Evolutionary conservation across 768 basidiomycete genomes (phyloP), one percentile per base, ranked within the genome.

Genomic region (Rhizopogon vesiculosus): DNA sequence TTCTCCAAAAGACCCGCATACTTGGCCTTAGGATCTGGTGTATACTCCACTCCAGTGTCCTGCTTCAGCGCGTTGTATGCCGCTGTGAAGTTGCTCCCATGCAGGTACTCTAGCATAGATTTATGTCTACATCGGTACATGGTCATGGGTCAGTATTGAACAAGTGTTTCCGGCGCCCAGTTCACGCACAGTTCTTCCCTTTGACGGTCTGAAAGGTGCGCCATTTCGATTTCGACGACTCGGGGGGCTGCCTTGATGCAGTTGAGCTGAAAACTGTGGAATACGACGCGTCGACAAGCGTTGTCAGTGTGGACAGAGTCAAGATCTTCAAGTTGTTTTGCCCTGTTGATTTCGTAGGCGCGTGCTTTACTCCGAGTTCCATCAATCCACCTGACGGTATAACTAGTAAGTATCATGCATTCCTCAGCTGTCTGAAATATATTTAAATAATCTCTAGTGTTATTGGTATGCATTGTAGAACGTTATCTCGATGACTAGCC

Each of bases 1-100:
- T 96, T 96, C 77, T 93, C 95, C 57, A 98, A 74, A 55, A 98
- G 74, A 1, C 93, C 94, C 1, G 86, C 85, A 64, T 86, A 88
- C 69, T 91, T 89, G 50, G 91, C 85, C 67, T 90, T 93, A 22
- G 91, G 84, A 76, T 96, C 93, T 15, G 89, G 90, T 3, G 79
- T 77, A 68, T 88, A 90, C 57, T 86, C 83, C 28, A 79, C 66
- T 54, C 78, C 76, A 33, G 78, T 71, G 56, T 84, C 81, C 42
- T 74, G 66, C 65, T 80, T 83, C 58, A 83, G 70, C 22, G 83
- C 81, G 60, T 83, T 78, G 64, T 78, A 88, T 22, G 87, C 83
- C 59, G 79, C 76, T 41, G 66, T 77, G 64, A 85, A 86, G 68
- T 83, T 83, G 65, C 80, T 84, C 60, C 82, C 75, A 66, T 85